Base-by-base conservation (phyloP, 129 eudicot genomes). In the Solidago caesia region DNA sequence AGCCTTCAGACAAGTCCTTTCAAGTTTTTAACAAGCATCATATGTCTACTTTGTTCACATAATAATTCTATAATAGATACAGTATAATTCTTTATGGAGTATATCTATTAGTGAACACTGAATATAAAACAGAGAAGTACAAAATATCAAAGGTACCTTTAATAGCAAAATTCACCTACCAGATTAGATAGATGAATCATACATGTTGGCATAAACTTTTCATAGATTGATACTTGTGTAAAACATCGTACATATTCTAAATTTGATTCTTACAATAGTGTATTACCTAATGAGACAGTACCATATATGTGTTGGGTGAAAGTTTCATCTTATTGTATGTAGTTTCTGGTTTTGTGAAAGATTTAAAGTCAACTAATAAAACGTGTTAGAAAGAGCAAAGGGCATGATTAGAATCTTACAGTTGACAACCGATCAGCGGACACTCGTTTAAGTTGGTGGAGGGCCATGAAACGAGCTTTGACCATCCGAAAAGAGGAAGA, bases 401-500 rank as follows among this genome's bases (percentile, higher is more conserved):
- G 9, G 64, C 25, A 59, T 21, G n/a, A 60, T 60, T 16, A 64
- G 77, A 71, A 71, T 25, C 77, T 71, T 71, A 64, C 77, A 52
- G 72, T 71, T 44, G 66, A 67, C 44, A 68, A 14, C 74, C 33
- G 9, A 56, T 52, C 74, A 73, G 39, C 64, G 15, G 41, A 14
- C 63, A 16, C 43, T 64, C 73, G 62, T 39, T 71, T 77, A 81
- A 27, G 85, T 81, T n/a, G 85, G 85, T 71, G 82, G 71, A 65
- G 75, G 85, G 47, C 75, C 75, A 56, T 72, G n/a, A 72, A 64
- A 58, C 44, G 78, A 71, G 82, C 81, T 66, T 71, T 68, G 72
- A 81, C 7, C 82, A 66, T 67, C 66, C 72, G 70, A 64, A 57
- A 61, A 56, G n/a, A 81, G 43, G 49, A 76, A 56, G 64, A 71